phyloP scores from a whole-genome alignment of 2,329 filamentous ascomycete genomes.

The Alternaria triticimaculans region DNA sequence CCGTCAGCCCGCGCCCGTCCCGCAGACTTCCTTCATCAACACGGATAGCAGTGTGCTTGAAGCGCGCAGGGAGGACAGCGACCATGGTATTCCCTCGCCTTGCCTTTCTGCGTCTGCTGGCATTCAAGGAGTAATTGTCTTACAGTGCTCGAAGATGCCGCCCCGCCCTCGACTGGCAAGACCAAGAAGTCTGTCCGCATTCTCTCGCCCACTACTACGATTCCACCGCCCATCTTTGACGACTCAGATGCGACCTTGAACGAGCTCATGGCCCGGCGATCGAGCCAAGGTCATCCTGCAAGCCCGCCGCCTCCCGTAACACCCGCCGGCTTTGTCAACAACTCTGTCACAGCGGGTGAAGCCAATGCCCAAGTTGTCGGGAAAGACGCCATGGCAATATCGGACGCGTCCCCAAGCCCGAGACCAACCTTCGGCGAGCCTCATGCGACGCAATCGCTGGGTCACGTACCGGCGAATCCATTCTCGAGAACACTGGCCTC shows the following conservation, averaged over 20 bases:
- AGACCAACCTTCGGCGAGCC: constrained; percentile 18
- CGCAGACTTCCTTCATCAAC: constrained; percentile 37
- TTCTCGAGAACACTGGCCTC: constrained; percentile 49
- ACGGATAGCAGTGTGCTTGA: constrained; percentile 31
- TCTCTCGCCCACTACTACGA: constrained; percentile 49
- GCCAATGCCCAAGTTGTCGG: constrained; percentile 19
- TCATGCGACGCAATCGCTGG: constrained; percentile 22
- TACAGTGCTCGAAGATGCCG: constrained; percentile 37
- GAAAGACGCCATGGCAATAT: constrained; percentile 34
- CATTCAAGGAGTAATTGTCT: constrained; percentile 42
- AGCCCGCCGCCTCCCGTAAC: constrained; percentile 24
- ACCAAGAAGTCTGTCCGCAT: constrained; percentile 69
- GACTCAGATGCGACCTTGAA: constrained; percentile 26
- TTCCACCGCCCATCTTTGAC: constrained; percentile 41
- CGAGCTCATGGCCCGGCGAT: constrained; percentile 23
- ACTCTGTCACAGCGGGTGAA: constrained; percentile 16
- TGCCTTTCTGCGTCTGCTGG: constrained; percentile 30
- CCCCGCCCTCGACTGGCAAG: constrained; percentile 29
- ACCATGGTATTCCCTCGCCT: constrained; percentile 43
- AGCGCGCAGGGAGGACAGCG: constrained; percentile 25
- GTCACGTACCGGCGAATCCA: constrained; percentile 43
- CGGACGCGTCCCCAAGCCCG: constrained; percentile 33
- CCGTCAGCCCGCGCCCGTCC: constrained; percentile 29
- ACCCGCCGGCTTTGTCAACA: constrained; percentile 28
- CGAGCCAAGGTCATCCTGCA: constrained; percentile 20